Percentiles rank a stretch among this genome's conserved stretches.
Conservation (phyloP, 352 stramenopile species). For the Pelagophyceae sp. region DNA sequence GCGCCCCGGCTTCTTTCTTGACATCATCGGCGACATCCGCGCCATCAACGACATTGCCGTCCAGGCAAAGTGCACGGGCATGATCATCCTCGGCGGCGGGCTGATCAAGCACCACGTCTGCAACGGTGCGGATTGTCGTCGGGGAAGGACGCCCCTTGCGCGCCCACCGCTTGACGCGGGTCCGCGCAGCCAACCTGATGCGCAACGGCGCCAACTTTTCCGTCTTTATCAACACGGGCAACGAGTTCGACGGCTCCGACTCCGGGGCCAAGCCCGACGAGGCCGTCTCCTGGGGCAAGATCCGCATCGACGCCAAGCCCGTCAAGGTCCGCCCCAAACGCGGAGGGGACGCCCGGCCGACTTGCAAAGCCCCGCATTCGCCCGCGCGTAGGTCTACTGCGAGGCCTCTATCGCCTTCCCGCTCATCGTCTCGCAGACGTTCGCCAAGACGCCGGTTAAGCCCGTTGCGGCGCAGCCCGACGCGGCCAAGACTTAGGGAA, state of each 20-base stretch:
- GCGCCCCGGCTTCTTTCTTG: constrained; percentile 87
- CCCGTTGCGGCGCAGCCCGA: no score
- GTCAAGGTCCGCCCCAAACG: no score
- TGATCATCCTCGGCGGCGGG: constrained; percentile 94
- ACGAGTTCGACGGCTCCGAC: constrained; percentile 97
- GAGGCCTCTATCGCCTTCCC: constrained; percentile 97
- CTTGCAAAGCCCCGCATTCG: no score
- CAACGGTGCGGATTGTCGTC: no score
- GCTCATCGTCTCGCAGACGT: constrained; percentile 96
- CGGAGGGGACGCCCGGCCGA: no score
- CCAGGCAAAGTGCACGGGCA: constrained; percentile 80
- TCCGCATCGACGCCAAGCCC: constrained; percentile 79
- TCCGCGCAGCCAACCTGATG: constrained; percentile 99
- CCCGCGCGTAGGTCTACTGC: constrained; percentile 57
- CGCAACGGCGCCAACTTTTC: constrained; percentile 96
- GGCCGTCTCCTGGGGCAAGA: constrained; percentile 98
- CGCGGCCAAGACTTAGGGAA: no score
- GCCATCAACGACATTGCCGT: constrained; percentile 95
- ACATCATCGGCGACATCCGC: constrained; percentile 94
- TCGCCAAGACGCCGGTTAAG: constrained; percentile 51
- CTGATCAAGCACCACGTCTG: constrained; percentile 87
- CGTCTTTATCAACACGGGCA: constrained; percentile 97
- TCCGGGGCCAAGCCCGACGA: constrained; percentile 93
- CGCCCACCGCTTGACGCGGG: no score
- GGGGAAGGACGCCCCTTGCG: no score